These are phyloP conservation scores for Capsella rubella DNA, from an alignment of 441 rosid genomes.

Conservation along the genomic window DNA sequence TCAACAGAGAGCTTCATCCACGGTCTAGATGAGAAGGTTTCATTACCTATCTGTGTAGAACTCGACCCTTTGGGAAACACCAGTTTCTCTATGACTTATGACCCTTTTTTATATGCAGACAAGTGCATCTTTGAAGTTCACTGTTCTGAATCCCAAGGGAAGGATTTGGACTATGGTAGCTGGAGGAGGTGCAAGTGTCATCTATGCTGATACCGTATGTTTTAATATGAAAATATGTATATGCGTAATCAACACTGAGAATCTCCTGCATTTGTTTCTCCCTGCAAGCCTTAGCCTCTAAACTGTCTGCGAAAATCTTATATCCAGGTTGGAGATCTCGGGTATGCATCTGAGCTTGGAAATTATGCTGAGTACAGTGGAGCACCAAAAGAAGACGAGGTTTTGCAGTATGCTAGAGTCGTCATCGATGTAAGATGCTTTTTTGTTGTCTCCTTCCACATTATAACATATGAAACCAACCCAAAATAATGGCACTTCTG, in stretches of 20 bases:
- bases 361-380: conserved; percentile 92
- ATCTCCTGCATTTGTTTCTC: background rate
- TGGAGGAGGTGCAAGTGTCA: conserved; percentile 99
- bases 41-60: conserved; percentile 7
- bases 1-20: conserved; percentile 85
- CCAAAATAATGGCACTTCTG: background rate
- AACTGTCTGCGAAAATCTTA: background rate
- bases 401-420: conserved; percentile 94
- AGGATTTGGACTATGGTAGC: conserved; percentile 99
- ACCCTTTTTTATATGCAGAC: conserved; percentile 62
- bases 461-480: conserved; percentile 10
- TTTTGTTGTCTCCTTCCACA: background rate
- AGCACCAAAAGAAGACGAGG: conserved; percentile 96
- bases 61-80: background rate
- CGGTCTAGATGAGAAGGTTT: conserved; percentile 91
- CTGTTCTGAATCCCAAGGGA: conserved; percentile 93
- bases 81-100: conserved; percentile 4
- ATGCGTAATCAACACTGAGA: conserved; percentile 1
- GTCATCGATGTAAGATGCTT: conserved; percentile 74
- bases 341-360: conserved; percentile 72
- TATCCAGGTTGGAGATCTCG: conserved; percentile 74
- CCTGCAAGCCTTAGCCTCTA: conserved; percentile 19
- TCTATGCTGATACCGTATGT: conserved; percentile 89
- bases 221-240: conserved; percentile 1
- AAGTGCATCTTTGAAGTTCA: conserved; percentile 93